These are phyloP conservation scores for Candida takata DNA, from an alignment of 805 yeast genomes.

Conservation along the genomic window DNA sequence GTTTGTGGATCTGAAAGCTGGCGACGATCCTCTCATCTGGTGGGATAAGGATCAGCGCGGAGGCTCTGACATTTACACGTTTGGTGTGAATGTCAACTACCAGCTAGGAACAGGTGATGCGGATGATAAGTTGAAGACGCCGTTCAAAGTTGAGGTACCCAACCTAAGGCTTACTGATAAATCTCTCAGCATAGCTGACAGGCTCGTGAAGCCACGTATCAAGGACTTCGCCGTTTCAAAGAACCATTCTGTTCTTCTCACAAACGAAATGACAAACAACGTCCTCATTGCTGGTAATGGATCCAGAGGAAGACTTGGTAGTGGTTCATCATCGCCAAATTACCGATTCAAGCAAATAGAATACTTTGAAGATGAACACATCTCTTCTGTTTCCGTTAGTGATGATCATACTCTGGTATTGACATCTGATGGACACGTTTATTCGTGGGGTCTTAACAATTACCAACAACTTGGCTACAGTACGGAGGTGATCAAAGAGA, in stretches of 20 bases:
- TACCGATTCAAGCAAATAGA: conserved; percentile 39
- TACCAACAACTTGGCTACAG: conserved; percentile 60
- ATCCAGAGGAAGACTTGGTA: conserved; percentile 67
- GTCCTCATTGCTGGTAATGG: conserved; percentile 61
- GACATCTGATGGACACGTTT: conserved; percentile 46
- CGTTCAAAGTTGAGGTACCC: conserved; percentile 32
- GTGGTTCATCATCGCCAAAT: conserved; percentile 35
- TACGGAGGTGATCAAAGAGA: conserved; percentile 23
- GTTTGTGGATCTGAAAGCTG: conserved; percentile 3
- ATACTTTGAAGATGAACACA: conserved; percentile 28
- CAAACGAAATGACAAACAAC: conserved; percentile 39
- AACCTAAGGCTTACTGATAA: conserved; percentile 10
- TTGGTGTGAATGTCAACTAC: conserved; percentile 57
- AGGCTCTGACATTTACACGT: conserved; percentile 51
- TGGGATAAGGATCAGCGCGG: conserved; percentile 38
- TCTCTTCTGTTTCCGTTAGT: conserved; percentile 40
- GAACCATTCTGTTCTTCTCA: conserved; percentile 56
- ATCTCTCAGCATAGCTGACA: conserved; percentile 18
- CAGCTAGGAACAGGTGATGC: conserved; percentile 64
- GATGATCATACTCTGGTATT: conserved; percentile 63
- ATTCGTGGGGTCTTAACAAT: conserved; percentile 74
- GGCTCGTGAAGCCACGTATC: conserved; percentile 37
- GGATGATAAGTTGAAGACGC: conserved; percentile 36
- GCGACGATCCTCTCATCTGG: conserved; percentile 25
- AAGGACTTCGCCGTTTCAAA: conserved; percentile 48